These are phyloP conservation scores for Prunus yedoensis DNA, from an alignment of 331 rosid genomes.

Conservation along the genomic window DNA sequence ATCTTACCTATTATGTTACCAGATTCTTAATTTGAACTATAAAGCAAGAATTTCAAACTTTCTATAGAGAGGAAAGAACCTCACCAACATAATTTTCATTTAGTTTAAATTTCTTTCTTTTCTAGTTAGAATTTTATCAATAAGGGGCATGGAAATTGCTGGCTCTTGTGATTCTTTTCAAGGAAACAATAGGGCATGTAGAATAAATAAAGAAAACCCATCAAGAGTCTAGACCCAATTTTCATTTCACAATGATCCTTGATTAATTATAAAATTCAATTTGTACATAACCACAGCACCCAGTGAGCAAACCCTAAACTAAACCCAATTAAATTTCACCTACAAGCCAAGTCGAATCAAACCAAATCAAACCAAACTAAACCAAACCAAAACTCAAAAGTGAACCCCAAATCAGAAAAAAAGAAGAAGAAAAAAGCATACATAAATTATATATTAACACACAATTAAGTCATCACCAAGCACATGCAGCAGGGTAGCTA, in stretches of 20 bases:
- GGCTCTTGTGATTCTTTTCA: not conserved
- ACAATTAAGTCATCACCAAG: not conserved
- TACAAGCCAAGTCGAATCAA: not conserved
- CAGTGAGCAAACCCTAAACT: not conserved
- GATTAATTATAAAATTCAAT: not conserved
- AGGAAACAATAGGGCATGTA: no score
- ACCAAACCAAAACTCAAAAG: not conserved
- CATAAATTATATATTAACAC: not conserved
- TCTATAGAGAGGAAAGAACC: no score
- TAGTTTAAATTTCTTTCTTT: no score
- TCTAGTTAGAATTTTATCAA: no score
- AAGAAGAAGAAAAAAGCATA: no score
- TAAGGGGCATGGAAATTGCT: not conserved
- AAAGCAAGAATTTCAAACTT: no score
- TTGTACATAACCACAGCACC: not conserved
- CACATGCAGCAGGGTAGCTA: not conserved
- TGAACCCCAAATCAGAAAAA: not conserved
- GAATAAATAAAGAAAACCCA: no score
- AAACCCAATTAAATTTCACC: no score
- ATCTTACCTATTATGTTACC: no score
- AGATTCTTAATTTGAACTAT: no score
- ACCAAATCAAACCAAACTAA: slow-evolving; percentile 4
- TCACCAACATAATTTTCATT: no score
- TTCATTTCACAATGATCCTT: not conserved
- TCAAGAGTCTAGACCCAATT: not conserved